These are phyloP conservation scores for Jaminaea rosea DNA, from an alignment of 1,284 basidiomycete species.

Conservation along the genomic window DNA sequence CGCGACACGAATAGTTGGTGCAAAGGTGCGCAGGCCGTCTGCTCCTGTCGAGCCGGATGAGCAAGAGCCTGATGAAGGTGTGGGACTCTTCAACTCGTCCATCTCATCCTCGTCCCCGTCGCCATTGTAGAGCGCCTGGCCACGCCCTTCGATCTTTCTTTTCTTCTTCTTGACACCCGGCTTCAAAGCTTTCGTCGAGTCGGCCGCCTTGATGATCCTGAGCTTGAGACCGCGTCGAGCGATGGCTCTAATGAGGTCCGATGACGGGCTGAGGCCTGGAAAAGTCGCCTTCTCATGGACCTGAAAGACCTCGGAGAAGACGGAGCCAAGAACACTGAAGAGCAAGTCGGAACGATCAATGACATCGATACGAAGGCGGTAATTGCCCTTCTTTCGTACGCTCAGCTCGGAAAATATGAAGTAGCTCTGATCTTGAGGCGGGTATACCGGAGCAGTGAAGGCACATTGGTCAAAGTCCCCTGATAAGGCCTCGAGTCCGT, in stretches of 20 bases:
- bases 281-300: slow-evolving; percentile 8
- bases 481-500: not conserved
- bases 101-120: too few relatives aligned
- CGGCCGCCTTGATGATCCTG: not conserved
- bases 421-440: slow-evolving; percentile 11
- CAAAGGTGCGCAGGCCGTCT: too few relatives aligned
- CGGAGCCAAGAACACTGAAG: slow-evolving; percentile 1
- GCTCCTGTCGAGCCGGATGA: too few relatives aligned
- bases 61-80: too few relatives aligned
- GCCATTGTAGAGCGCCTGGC: too few relatives aligned
- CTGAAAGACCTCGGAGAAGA: slow-evolving; percentile 13
- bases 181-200: not conserved
- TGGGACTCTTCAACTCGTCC: too few relatives aligned
- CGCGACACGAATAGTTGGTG: too few relatives aligned
- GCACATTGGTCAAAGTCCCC: slow-evolving; percentile 3
- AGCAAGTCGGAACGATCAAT: slow-evolving; percentile 1
- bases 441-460: slow-evolving; percentile 4
- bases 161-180: too few relatives aligned
- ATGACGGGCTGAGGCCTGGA: not conserved
- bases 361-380: slow-evolving; percentile 26
- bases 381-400: slow-evolving; percentile 19
- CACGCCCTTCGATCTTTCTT: too few relatives aligned
- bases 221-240: slow-evolving; percentile 4
- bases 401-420: slow-evolving; percentile 35
- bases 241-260: slow-evolving; percentile 4